phyloP scores from a whole-genome alignment of 257 asterid species.

The Nicotiana knightiana region DNA sequence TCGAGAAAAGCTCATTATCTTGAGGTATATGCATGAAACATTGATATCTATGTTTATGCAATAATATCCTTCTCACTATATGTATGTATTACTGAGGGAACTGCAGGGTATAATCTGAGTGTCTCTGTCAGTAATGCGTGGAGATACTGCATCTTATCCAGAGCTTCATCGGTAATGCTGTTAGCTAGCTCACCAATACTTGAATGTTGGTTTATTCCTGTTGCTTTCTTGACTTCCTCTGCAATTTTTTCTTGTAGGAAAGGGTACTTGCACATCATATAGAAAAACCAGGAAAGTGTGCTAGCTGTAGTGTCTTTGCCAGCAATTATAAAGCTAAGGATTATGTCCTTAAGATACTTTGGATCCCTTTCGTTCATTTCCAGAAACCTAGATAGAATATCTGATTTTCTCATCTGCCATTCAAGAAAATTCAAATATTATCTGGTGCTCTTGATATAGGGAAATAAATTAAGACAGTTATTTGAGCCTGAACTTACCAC shows the following conservation, averaged over 20 bases:
- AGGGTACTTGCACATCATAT: conserved; percentile 48
- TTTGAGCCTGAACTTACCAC: conserved; percentile 25
- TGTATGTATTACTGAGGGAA: conserved; percentile 46
- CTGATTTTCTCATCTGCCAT: conserved; percentile 40
- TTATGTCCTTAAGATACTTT: conserved; percentile 48
- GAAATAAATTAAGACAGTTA: not conserved
- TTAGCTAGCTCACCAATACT: conserved; percentile 27
- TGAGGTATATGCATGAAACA: not conserved
- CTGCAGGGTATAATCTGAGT: conserved; percentile 52
- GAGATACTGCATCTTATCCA: conserved; percentile 43
- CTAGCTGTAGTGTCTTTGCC: conserved; percentile 56
- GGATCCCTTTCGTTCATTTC: conserved; percentile 28
- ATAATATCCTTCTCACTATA: not conserved
- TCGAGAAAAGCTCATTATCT: not conserved
- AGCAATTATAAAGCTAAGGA: conserved; percentile 50
- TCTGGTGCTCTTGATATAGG: not conserved
- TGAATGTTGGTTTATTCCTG: conserved; percentile 13
- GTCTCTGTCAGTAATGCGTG: conserved; percentile 53
- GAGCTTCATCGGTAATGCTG: conserved; percentile 31
- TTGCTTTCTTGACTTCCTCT: conserved; percentile 30
- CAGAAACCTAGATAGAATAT: conserved; percentile 52
- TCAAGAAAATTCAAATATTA: conserved; percentile 13
- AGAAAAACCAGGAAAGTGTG: conserved; percentile 48
- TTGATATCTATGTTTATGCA: not conserved
- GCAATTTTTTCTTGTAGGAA: conserved; percentile 39